A percentile compares a stretch with the other conserved stretches of the same genome.
These are phyloP conservation scores for Paraurostyla sp. DNA, from an alignment of 73 alveolate species.

Conservation along the genomic window DNA sequence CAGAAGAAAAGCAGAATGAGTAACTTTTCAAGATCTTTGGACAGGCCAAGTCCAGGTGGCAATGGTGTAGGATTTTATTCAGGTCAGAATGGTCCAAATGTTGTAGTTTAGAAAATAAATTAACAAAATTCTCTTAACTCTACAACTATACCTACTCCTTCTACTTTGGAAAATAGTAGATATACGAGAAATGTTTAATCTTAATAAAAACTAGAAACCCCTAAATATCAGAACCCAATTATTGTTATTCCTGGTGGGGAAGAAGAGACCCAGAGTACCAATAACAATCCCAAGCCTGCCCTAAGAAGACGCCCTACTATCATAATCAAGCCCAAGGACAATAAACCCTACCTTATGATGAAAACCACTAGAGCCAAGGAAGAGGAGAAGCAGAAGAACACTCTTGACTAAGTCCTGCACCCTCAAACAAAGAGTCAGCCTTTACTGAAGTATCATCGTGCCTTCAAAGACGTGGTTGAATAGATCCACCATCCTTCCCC, in stretches of 20 bases:
- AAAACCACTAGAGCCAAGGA: constrained; percentile 55
- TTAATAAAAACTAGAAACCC: not conserved
- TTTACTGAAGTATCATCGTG: constrained; percentile 25
- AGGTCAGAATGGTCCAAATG: constrained; percentile 33
- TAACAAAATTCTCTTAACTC: not conserved
- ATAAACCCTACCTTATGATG: constrained; percentile 25
- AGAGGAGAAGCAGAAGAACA: constrained; percentile 42
- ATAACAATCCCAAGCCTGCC: not conserved
- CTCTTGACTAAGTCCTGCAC: constrained; percentile 1
- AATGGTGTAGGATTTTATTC: constrained; percentile 29
- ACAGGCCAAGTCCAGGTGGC: not conserved
- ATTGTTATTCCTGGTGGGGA: not conserved
- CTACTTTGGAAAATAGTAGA: not conserved
- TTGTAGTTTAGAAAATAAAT: not conserved
- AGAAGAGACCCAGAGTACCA: not conserved
- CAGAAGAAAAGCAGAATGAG: not conserved
- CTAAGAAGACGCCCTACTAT: constrained; percentile 24
- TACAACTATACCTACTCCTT: not conserved
- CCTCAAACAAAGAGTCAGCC: constrained; percentile 33
- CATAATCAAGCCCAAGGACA: constrained; percentile 27
- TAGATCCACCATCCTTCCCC: not conserved
- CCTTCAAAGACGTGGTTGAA: constrained; percentile 39
- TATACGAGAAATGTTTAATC: constrained; percentile 12
- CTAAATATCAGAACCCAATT: not conserved
- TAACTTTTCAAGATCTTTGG: constrained; percentile 18